phyloP scores from a whole-genome alignment of 176 grass and related monocot species.

The Aegilops bicornis region DNA sequence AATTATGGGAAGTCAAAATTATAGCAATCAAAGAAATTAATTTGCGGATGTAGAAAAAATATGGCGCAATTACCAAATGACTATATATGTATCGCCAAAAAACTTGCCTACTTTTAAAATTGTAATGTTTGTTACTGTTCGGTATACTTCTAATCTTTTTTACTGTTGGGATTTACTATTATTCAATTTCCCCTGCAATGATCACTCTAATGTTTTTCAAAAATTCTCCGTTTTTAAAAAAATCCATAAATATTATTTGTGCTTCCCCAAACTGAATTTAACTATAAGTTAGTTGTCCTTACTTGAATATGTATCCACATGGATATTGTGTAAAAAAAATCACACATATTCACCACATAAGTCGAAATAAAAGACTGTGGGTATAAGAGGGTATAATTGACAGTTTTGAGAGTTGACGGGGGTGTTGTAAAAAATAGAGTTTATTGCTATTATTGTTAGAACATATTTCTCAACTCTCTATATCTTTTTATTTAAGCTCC shows the following conservation, averaged over 20 bases:
- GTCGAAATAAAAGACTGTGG: background rate
- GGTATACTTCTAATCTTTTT: too few species aligned
- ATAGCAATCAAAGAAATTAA: background rate
- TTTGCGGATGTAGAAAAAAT: background rate
- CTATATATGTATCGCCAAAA: background rate
- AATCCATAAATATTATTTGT: background rate
- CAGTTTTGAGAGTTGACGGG: background rate
- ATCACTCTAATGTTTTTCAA: too few species aligned
- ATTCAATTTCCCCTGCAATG: too few species aligned
- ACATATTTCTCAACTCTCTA: too few species aligned
- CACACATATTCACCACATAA: background rate
- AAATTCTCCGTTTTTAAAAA: background rate
- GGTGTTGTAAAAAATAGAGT: background rate
- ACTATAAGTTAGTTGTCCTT: background rate
- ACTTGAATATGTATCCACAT: background rate
- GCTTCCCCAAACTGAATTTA: too few species aligned
- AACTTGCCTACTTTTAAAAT: background rate
- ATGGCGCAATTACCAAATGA: background rate
- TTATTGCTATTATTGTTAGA: too few species aligned
- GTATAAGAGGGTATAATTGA: background rate
- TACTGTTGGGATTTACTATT: too few species aligned
- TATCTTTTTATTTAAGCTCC: too few species aligned
- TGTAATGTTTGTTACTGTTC: background rate
- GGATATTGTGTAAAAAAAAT: background rate
- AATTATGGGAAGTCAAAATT: too few species aligned